Base-by-base conservation (phyloP, 352 stramenopile genomes). In the Phytophthora quininea region DNA sequence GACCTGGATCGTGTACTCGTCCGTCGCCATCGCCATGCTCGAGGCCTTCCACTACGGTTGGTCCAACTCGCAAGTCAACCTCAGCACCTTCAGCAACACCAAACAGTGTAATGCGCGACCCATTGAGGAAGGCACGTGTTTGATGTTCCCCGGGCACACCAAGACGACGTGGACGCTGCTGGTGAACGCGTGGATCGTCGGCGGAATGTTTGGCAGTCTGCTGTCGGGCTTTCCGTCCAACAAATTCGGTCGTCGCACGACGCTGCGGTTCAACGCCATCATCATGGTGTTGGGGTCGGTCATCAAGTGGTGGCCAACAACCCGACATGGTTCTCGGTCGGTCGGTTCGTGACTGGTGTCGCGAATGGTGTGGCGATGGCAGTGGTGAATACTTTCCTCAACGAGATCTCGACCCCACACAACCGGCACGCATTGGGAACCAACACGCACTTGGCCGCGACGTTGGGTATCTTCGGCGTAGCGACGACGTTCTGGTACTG, bases 121-220 rank as follows among this genome's bases (percentile, higher is more conserved):
- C 4, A 37, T 74, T 10, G 46, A 54, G 24, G 45, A 49, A 14
- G 66, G 66, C 47, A 65, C 58, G 40, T 87, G 79, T 62, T 43
- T 85, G 15, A 74, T 87, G 62, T 87, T 88, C 67, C 71, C 79
- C 8, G 73, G 73, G n/a, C 80, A 86, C 65, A 67, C 77, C 1
- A 54, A 59, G 11, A 59, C 35, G 15, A 47, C 82, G 40, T 89
- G 80, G 80, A 78, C 62, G 38, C 71, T 69, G 35, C 67, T 80
- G 42, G 71, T 86, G n/a, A 82, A 84, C 52, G 64, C 64, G 27
- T 86, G 77, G 77, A 71, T 86, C 61, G 56, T 82, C 35, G 77
- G 75, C 15, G 80, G 72, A 15, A 82, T 81, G 66, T 49, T 81
- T 62, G 79, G 79, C 12, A 62, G 62, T 31, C 58, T 88, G 15